These are phyloP conservation scores for Nicotiana tabacum DNA, from an alignment of 257 asterid species.

Conservation along the genomic window DNA sequence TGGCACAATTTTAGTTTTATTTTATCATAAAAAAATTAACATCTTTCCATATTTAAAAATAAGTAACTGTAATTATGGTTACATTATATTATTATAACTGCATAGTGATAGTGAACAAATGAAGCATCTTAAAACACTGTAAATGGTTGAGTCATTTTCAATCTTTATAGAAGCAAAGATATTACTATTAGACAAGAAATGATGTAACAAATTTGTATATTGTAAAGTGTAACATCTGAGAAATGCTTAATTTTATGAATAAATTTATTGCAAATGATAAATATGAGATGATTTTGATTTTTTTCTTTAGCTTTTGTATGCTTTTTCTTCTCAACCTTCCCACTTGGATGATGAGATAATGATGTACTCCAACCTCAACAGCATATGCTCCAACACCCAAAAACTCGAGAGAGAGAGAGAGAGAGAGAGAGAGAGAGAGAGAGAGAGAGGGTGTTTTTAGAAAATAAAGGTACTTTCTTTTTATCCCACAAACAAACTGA, in stretches of 20 bases:
- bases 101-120: neutral
- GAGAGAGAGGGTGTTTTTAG: slow-evolving; percentile 14
- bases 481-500: slow-evolving; percentile 31
- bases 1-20: too few relatives aligned
- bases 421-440: slow-evolving; percentile 12
- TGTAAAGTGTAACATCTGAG: neutral
- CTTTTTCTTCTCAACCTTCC: slow-evolving; percentile 18
- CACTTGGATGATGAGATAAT: slow-evolving; percentile 67
- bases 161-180: neutral
- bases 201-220: neutral
- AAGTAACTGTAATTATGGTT: too few relatives aligned
- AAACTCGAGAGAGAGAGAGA: slow-evolving; percentile 13
- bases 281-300: neutral
- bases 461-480: slow-evolving; percentile 27
- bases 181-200: neutral
- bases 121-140: neutral
- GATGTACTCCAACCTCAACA: slow-evolving; percentile 50
- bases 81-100: neutral
- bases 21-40: too few relatives aligned
- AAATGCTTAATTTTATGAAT: neutral
- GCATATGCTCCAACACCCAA: slow-evolving; percentile 29
- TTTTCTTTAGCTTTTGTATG: slow-evolving; percentile 16
- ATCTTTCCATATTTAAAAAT: too few relatives aligned
- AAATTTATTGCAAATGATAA: slow-evolving; percentile 5
- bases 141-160: neutral